Evolutionary conservation across 495 filamentous ascomycete genomes (phyloP).

Genomic region (Copromyces sp.): DNA sequence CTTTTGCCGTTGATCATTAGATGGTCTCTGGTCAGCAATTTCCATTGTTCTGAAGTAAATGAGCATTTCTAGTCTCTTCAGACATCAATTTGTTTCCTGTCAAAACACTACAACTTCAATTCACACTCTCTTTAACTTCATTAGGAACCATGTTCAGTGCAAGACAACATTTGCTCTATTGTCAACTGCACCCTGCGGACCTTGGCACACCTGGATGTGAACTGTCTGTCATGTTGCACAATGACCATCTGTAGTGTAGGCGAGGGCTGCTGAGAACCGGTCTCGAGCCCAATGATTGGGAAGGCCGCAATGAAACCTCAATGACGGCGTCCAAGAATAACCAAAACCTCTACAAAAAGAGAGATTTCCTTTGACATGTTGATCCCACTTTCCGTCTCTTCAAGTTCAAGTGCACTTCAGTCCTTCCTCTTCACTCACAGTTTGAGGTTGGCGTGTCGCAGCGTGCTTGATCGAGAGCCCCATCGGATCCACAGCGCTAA

Average conservation of each 20-base stretch:
- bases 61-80: neutral
- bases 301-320: neutral
- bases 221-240: neutral
- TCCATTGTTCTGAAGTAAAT: neutral
- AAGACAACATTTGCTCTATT: neutral
- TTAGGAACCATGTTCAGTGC: neutral
- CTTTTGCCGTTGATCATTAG: neutral
- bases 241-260: neutral
- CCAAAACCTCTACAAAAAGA: neutral
- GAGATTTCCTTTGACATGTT: neutral
- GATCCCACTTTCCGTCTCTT: neutral
- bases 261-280: neutral
- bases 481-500: slow-evolving; percentile 9
- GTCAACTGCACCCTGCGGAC: neutral
- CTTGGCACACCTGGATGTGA: neutral
- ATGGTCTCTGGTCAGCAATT: neutral
- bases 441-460: neutral
- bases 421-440: neutral
- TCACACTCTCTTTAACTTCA: neutral
- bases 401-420: neutral
- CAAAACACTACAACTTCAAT: neutral
- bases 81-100: neutral
- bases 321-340: neutral
- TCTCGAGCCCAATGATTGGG: neutral
- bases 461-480: slow-evolving; percentile 5